These are phyloP conservation scores for Starmerella scarabaei DNA, from an alignment of 805 yeast genomes.

Conservation along the genomic window DNA sequence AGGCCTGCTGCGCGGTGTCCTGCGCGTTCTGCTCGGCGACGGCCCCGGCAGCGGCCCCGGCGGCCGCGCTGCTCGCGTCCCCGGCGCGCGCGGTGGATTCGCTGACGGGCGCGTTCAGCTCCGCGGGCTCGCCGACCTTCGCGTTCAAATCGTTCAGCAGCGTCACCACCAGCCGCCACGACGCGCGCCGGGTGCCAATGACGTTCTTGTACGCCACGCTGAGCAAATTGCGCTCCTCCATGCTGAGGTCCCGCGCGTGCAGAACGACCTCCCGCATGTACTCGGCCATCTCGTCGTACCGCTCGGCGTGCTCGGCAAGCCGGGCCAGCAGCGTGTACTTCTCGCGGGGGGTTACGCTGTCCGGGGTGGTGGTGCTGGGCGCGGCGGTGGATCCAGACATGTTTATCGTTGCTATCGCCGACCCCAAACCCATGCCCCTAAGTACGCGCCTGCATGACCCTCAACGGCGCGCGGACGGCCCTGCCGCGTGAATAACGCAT, in stretches of 20 bases:
- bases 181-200: conserved; percentile 98
- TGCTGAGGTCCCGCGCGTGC: conserved; percentile 86
- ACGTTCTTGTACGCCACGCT: conserved; percentile 98
- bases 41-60: neutral
- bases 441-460: no score
- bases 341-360: conserved; percentile 43
- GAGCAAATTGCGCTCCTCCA: conserved; percentile 93
- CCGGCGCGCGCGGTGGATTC: neutral
- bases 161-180: conserved; percentile 97
- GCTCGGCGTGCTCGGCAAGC: conserved; percentile 98
- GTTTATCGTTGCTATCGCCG: no score
- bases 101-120: neutral
- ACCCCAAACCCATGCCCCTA: no score
- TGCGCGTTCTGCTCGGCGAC: neutral
- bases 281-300: conserved; percentile 98
- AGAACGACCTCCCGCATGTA: conserved; percentile 97
- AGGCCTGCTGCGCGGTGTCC: conserved; percentile 2
- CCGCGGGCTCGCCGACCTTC: conserved; percentile 66
- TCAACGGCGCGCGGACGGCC: no score
- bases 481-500: no score
- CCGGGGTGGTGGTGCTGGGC: neutral
- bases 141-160: conserved; percentile 79
- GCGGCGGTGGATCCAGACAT: no score
- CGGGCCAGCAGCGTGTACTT: conserved; percentile 93
- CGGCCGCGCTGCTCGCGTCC: neutral